These are phyloP conservation scores for Aspergillus mulundensis DNA, from an alignment of 495 filamentous ascomycete species.

Conservation along the genomic window DNA sequence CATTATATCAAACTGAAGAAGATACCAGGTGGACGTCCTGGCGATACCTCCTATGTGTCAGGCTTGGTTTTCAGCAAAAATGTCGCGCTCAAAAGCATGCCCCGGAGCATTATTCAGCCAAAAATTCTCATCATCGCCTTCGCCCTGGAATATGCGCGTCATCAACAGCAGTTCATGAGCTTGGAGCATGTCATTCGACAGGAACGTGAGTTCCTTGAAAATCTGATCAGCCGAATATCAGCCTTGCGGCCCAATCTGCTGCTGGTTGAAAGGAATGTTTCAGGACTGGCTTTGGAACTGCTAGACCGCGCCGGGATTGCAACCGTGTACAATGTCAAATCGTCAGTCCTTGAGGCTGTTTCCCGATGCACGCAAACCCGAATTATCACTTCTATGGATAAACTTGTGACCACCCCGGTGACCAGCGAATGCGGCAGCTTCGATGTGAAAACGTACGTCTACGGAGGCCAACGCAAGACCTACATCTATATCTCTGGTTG, in stretches of 20 bases:
- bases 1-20: constrained; percentile 98
- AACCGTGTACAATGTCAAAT: constrained; percentile 93
- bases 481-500: constrained; percentile 95
- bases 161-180: constrained; percentile 97
- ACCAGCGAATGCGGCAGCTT: constrained; percentile 79
- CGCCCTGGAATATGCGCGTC: constrained; percentile 91
- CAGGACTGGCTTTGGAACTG: constrained; percentile 83
- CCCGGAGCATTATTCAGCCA: constrained; percentile 74
- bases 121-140: constrained; percentile 92
- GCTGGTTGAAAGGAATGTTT: constrained; percentile 84
- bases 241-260: constrained; percentile 79
- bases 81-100: constrained; percentile 92
- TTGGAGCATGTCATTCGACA: constrained; percentile 95
- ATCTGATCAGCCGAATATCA: constrained; percentile 88
- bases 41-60: constrained; percentile 90
- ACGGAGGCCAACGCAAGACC: constrained; percentile 78
- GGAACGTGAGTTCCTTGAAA: constrained; percentile 89
- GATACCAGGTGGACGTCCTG: constrained; percentile 81
- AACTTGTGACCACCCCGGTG: constrained; percentile 77
- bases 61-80: constrained; percentile 98
- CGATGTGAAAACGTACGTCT: constrained; percentile 91
- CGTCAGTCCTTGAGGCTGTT: constrained; percentile 90
- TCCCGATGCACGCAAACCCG: constrained; percentile 85
- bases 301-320: constrained; percentile 84
- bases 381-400: constrained; percentile 93